Conservation (phyloP, 805 yeast genomes). For the Candida germanica region DNA sequence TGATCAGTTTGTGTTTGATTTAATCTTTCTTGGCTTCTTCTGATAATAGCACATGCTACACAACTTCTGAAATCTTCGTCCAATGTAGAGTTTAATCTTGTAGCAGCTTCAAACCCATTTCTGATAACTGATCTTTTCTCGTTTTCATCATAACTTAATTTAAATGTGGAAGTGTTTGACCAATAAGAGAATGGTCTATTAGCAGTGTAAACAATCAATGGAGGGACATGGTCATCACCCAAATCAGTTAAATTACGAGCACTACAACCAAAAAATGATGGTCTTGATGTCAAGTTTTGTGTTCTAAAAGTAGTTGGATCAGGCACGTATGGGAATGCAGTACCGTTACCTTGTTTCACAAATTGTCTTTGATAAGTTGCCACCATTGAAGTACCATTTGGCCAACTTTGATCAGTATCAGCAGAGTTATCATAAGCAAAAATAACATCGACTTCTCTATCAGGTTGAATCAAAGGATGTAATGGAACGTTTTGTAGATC, state of each 20-base stretch:
- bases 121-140: constrained; percentile 59
- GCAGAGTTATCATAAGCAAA: constrained; percentile 39
- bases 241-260: constrained; percentile 57
- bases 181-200: constrained; percentile 63
- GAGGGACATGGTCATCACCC: constrained; percentile 46
- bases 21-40: constrained; percentile 71
- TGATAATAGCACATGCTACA: constrained; percentile 78
- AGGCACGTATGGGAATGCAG: constrained; percentile 80
- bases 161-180: constrained; percentile 72
- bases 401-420: constrained; percentile 33
- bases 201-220: constrained; percentile 74
- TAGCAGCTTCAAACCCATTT: constrained; percentile 72
- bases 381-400: constrained; percentile 34
- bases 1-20: constrained; percentile 60
- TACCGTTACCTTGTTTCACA: constrained; percentile 46
- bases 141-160: constrained; percentile 56
- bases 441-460: constrained; percentile 33
- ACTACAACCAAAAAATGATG: constrained; percentile 84
- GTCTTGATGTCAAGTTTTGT: constrained; percentile 60
- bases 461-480: constrained; percentile 34
- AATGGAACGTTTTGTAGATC: constrained; percentile 38
- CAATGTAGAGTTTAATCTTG: constrained; percentile 63
- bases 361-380: constrained; percentile 36
- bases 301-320: constrained; percentile 58
- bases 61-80: constrained; percentile 71